Evolutionary conservation across 352 stramenopile genomes (phyloP).

Genomic region (Pythium apleroticum): DNA sequence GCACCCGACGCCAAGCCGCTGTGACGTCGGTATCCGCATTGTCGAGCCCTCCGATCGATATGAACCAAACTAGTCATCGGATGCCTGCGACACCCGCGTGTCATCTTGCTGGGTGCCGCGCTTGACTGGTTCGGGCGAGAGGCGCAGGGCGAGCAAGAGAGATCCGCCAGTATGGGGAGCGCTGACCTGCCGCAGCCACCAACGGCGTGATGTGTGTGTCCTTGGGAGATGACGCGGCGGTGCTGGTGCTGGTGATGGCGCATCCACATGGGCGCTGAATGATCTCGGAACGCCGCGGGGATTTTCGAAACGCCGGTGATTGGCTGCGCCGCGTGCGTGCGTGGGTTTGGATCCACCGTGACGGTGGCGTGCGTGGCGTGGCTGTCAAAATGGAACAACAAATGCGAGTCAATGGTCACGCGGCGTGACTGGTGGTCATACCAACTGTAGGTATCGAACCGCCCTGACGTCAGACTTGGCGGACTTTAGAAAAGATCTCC

Average conservation of each 20-base stretch:
- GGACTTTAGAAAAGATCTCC: neutral
- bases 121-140: conserved; percentile 1
- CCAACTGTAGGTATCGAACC: neutral
- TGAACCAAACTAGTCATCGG: no score
- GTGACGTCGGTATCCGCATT: neutral
- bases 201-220: neutral
- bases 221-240: neutral
- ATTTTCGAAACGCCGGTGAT: conserved; percentile 4
- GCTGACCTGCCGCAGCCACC: neutral
- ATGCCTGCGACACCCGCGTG: neutral
- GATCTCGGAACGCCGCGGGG: neutral
- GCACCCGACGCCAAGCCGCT: neutral
- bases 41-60: neutral
- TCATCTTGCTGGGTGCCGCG: neutral
- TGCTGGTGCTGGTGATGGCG: neutral
- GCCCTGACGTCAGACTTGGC: neutral
- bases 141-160: neutral
- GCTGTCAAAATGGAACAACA: conserved; percentile 6
- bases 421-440: neutral
- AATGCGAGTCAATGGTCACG: no score
- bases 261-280: neutral
- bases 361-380: neutral
- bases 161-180: neutral
- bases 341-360: neutral
- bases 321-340: neutral